A percentile compares a stretch with the other conserved stretches of the same genome.
Conservation (phyloP, 2,329 filamentous ascomycete species). For the Fusarium udum region DNA sequence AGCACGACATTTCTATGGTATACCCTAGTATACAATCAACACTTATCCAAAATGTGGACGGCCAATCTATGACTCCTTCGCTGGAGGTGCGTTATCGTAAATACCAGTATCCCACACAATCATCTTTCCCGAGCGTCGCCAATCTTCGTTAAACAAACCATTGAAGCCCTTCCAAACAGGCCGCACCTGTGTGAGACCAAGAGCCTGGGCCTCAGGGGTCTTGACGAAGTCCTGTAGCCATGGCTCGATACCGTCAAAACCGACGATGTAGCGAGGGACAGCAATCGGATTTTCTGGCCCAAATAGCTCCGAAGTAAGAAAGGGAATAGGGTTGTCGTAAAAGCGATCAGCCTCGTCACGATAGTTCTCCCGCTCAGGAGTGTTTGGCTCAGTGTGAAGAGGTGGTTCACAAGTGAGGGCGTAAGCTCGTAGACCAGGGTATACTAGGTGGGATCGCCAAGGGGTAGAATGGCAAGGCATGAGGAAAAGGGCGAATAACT, state of each 20-base stretch:
- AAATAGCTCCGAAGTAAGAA: constrained; percentile 66
- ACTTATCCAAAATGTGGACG: background rate
- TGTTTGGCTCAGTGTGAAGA: constrained; percentile 68
- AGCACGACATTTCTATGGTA: background rate
- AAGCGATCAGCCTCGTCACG: constrained; percentile 92
- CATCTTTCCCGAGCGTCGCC: constrained; percentile 63
- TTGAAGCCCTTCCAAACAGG: constrained; percentile 68
- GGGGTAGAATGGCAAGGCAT: constrained; percentile 97
- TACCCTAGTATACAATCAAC: background rate
- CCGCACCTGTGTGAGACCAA: constrained; percentile 53
- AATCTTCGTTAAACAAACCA: constrained; percentile 71
- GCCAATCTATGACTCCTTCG: background rate
- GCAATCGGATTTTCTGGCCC: constrained; percentile 20
- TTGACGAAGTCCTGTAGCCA: constrained; percentile 58
- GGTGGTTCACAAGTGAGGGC: constrained; percentile 93
- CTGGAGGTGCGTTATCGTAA: constrained; percentile 32
- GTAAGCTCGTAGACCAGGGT: constrained; percentile 79
- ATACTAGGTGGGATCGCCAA: constrained; percentile 88
- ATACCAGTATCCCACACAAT: constrained; percentile 67
- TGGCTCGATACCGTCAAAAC: constrained; percentile 67
- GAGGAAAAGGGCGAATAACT: constrained; percentile 79
- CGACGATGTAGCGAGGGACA: constrained; percentile 67
- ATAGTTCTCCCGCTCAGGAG: constrained; percentile 72
- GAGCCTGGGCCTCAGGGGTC: constrained; percentile 50
- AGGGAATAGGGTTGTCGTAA: constrained; percentile 71